Conservation (phyloP, 139 green algal genomes). For the Penium margaritaceum region DNA sequence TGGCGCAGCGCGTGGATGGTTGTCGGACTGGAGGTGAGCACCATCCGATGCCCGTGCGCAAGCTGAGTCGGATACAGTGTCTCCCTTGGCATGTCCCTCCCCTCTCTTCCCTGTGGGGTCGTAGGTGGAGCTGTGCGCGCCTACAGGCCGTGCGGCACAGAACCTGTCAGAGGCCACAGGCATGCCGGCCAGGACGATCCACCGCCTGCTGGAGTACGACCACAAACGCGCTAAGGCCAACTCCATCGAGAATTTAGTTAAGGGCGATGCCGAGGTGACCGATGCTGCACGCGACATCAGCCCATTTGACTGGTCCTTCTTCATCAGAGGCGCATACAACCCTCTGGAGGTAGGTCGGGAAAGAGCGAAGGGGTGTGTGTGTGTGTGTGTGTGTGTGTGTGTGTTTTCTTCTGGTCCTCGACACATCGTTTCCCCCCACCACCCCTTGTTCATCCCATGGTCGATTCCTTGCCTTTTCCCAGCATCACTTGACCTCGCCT, state of each 20-base stretch:
- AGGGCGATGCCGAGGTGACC: not conserved
- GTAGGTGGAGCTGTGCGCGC: slow-evolving; percentile 42
- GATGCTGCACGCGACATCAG: slow-evolving; percentile 7
- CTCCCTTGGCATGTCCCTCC: too few species aligned
- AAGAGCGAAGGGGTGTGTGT: too few species aligned
- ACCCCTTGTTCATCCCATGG: not conserved
- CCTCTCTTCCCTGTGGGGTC: not conserved
- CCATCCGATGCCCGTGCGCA: too few species aligned
- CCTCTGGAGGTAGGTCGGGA: slow-evolving; percentile 8
- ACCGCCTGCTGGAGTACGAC: slow-evolving; percentile 40
- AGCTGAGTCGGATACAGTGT: too few species aligned
- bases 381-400: too few species aligned
- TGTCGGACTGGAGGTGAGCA: too few species aligned
- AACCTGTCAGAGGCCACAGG: slow-evolving; percentile 15
- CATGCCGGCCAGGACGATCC: slow-evolving; percentile 38
- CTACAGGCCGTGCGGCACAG: slow-evolving; percentile 39
- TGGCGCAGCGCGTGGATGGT: too few species aligned
- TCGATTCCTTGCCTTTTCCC: not conserved
- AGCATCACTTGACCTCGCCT: not conserved
- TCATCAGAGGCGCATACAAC: not conserved
- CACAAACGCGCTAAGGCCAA: too few species aligned
- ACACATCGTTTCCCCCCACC: not conserved
- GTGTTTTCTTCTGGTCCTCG: not conserved
- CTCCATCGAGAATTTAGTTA: not conserved
- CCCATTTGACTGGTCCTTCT: not conserved